A percentile compares a stretch with the other conserved stretches of the same genome.
These are phyloP conservation scores for Phoma herbarum DNA, from an alignment of 2,329 filamentous ascomycete genomes.

Conservation along the genomic window DNA sequence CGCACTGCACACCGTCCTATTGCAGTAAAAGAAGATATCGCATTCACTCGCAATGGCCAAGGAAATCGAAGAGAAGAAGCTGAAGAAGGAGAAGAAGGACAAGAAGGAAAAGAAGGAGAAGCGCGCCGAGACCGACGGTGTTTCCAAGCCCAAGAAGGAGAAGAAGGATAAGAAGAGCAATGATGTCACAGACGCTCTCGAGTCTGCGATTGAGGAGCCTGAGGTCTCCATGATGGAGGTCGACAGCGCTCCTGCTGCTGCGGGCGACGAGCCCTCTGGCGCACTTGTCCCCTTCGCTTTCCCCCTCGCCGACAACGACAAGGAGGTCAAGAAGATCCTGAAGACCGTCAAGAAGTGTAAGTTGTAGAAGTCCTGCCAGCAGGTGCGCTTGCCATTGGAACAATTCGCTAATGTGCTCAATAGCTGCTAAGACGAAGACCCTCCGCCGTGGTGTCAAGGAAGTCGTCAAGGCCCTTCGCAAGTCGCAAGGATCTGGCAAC, in stretches of 20 bases:
- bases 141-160: conserved; percentile 63
- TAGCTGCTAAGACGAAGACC: conserved; percentile 93
- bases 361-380: conserved; percentile 22
- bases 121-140: conserved; percentile 56
- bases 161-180: conserved; percentile 75
- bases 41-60: conserved; percentile 46
- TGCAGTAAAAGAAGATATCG: conserved; percentile 1
- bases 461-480: conserved; percentile 97
- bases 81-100: conserved; percentile 64
- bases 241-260: conserved; percentile 50
- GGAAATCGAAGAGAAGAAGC: conserved; percentile 50
- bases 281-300: conserved; percentile 84
- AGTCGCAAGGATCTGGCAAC: conserved; percentile 76
- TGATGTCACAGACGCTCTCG: conserved; percentile 59
- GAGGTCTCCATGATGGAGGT: conserved; percentile 60
- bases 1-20: conserved; percentile 3
- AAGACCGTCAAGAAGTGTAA: conserved; percentile 70
- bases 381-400: background rate
- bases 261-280: conserved; percentile 56
- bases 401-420: conserved; percentile 20
- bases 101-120: conserved; percentile 74
- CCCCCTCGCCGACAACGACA: conserved; percentile 77
- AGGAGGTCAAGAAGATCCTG: conserved; percentile 72
- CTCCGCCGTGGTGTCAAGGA: conserved; percentile 99
- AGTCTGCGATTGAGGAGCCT: conserved; percentile 66